phyloP scores from a whole-genome alignment of 495 filamentous ascomycete genomes.

The Parmelia sp. region DNA sequence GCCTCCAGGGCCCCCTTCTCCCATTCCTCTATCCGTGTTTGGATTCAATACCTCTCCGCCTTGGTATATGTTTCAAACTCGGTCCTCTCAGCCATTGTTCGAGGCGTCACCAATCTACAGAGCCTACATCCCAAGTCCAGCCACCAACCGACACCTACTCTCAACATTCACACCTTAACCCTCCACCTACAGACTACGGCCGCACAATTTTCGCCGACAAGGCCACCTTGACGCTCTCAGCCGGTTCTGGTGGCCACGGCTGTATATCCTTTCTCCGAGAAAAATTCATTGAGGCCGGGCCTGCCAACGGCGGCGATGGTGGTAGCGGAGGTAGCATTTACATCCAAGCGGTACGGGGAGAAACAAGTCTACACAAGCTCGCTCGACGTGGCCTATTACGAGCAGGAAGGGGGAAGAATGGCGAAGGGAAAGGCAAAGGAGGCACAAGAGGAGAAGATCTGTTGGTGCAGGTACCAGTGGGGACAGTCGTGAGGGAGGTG shows the following conservation, averaged over 20 bases:
- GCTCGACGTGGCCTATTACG: constrained; percentile 67
- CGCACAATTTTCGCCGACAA: constrained; percentile 79
- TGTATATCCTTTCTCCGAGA: constrained; percentile 92
- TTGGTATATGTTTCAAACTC: constrained; percentile 25
- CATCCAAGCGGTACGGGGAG: constrained; percentile 84
- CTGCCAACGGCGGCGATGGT: constrained; percentile 95
- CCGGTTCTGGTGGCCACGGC: constrained; percentile 79
- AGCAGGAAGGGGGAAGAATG: constrained; percentile 74
- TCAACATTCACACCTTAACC: constrained; percentile 60
- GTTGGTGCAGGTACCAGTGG: constrained; percentile 83
- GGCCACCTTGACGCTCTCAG: constrained; percentile 64
- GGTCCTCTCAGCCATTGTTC: constrained; percentile 23
- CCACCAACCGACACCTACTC: constrained; percentile 29
- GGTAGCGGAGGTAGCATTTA: constrained; percentile 87
- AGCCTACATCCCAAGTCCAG: constrained; percentile 18
- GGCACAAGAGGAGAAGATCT: constrained; percentile 82
- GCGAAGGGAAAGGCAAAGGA: constrained; percentile 73
- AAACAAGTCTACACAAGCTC: constrained; percentile 90
- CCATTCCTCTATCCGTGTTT: constrained; percentile 63
- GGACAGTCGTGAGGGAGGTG: constrained; percentile 82
- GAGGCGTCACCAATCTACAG: constrained; percentile 32
- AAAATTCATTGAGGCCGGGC: constrained; percentile 76
- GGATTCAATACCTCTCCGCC: constrained; percentile 33
- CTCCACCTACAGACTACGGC: constrained; percentile 73
- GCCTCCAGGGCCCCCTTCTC: constrained; percentile 40